Evolutionary conservation across 805 yeast genomes (phyloP).

Genomic region (Schizosaccharomyces osmophilus): DNA sequence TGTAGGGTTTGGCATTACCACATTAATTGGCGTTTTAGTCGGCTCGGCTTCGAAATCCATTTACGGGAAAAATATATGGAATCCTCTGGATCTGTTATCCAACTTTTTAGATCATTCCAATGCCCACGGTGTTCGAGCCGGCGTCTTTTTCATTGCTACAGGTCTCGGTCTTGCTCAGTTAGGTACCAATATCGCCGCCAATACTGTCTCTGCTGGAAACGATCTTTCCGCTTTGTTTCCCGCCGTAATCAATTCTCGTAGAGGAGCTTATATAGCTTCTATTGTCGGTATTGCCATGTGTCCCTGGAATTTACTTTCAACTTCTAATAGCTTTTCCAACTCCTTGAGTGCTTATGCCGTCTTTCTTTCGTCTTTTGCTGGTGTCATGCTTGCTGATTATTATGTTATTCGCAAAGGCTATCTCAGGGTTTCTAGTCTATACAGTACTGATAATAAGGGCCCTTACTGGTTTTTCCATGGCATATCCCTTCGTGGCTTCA

Average conservation of each 20-base stretch:
- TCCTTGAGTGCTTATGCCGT: constrained; percentile 61
- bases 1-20: constrained; percentile 4
- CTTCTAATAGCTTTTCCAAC: constrained; percentile 50
- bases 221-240: constrained; percentile 16
- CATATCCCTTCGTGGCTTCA: constrained; percentile 61
- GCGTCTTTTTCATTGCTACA: constrained; percentile 18
- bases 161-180: constrained; percentile 18
- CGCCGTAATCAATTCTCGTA: constrained; percentile 31
- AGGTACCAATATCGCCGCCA: constrained; percentile 14
- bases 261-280: constrained; percentile 63
- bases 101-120: constrained; percentile 31
- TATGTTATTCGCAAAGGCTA: constrained; percentile 41
- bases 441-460: constrained; percentile 21
- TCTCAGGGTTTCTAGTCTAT: constrained; percentile 37
- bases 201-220: constrained; percentile 8
- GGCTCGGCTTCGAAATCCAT: constrained; percentile 40
- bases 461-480: constrained; percentile 46
- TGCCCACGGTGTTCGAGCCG: constrained; percentile 15
- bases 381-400: constrained; percentile 27
- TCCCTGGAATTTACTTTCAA: constrained; percentile 54
- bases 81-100: constrained; percentile 54
- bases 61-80: constrained; percentile 51
- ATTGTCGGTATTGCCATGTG: constrained; percentile 40
- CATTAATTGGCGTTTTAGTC: constrained; percentile 7
- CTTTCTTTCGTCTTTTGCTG: constrained; percentile 63